A percentile compares a stretch with the other conserved stretches of the same genome.
These are phyloP conservation scores for Agaricus subrufescens DNA, from an alignment of 768 basidiomycete genomes.

Conservation along the genomic window DNA sequence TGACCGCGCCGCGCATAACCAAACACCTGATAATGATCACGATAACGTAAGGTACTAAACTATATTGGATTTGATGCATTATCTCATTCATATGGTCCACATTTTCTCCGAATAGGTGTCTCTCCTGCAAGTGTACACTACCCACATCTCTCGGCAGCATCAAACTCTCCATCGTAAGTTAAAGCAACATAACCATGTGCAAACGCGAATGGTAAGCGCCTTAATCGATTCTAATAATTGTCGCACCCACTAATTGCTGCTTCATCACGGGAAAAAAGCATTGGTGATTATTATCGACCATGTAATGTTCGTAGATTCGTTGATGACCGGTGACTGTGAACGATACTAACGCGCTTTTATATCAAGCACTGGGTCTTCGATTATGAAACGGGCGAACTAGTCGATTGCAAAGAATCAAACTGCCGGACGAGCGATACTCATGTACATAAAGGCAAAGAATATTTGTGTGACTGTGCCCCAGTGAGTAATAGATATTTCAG, in stretches of 20 bases:
- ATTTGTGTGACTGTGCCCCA: slow-evolving; percentile 6
- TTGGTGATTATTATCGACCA: slow-evolving; percentile 39
- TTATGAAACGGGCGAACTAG: slow-evolving; percentile 57
- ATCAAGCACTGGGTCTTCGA: slow-evolving; percentile 56
- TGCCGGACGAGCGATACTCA: slow-evolving; percentile 57
- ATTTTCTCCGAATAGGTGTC: neutral
- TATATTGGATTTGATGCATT: no score
- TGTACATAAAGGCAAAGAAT: slow-evolving; percentile 36
- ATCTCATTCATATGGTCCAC: no score
- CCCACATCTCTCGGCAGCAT: neutral
- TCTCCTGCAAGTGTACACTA: neutral
- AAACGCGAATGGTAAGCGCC: slow-evolving; percentile 36
- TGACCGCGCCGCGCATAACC: no score
- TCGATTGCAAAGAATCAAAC: slow-evolving; percentile 46
- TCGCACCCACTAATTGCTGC: neutral
- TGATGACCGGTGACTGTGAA: neutral
- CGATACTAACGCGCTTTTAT: neutral
- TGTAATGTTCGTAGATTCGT: slow-evolving; percentile 30
- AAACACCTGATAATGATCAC: no score
- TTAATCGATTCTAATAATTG: neutral
- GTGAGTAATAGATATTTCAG: neutral
- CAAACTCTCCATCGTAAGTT: neutral
- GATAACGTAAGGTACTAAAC: no score
- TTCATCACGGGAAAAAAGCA: slow-evolving; percentile 18
- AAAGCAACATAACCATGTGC: slow-evolving; percentile 36